These are phyloP conservation scores for Pleodorina starrii DNA, from an alignment of 139 green algal genomes.

Conservation along the genomic window DNA sequence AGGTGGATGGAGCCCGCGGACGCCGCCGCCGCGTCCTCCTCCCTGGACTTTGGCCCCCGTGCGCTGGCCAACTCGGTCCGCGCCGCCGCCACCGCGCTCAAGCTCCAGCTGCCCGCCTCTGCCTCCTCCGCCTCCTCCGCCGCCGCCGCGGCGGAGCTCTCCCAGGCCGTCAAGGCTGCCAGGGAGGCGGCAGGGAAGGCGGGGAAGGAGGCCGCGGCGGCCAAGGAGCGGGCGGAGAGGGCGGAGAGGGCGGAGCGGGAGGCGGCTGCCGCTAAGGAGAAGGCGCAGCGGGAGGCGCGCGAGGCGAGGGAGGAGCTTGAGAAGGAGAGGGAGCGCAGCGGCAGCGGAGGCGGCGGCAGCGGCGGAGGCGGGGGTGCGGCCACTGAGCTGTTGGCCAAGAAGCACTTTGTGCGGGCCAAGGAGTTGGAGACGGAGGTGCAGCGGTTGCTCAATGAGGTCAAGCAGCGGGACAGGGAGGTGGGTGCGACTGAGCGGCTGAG, in stretches of 20 bases:
- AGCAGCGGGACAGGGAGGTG: constrained; percentile 25
- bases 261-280: neutral
- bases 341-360: too few relatives aligned
- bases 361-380: too few relatives aligned
- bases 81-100: neutral
- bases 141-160: too few relatives aligned
- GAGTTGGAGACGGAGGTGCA: constrained; percentile 52
- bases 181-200: neutral
- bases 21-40: neutral
- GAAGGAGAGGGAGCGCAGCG: neutral
- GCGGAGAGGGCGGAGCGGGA: too few relatives aligned
- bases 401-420: constrained; percentile 36
- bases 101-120: neutral
- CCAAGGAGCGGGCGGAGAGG: neutral
- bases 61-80: constrained; percentile 1
- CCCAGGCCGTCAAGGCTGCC: neutral
- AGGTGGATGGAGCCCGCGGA: constrained; percentile 40
- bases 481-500: too few relatives aligned
- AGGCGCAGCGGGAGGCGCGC: neutral
- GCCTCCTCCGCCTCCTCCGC: neutral
- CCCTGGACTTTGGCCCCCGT: constrained; percentile 35
- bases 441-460: constrained; percentile 35
- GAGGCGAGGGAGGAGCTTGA: neutral
- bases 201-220: too few relatives aligned
- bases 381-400: neutral